Evolutionary conservation across 2,329 filamentous ascomycete species (phyloP), one percentile per base, ranked within the genome.

Genomic region (Davidsoniella eucalypti): DNA sequence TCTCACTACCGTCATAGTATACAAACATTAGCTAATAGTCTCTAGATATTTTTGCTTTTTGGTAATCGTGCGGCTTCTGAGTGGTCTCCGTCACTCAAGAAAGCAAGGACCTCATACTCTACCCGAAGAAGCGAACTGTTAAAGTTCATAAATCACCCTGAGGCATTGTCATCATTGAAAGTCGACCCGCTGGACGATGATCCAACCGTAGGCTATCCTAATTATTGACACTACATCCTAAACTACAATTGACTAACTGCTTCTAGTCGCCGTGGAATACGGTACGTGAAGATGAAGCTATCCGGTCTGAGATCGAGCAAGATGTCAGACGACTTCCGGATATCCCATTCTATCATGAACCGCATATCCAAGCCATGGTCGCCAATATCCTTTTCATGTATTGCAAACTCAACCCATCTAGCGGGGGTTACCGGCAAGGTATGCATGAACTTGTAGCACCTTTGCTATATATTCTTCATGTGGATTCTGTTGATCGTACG

Each of bases 371-470:
- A 63, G 73, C 71, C 40, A 84, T 86, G 64, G 80, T 98, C 58
- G 67, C 93, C 29, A 85, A 98, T 60, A 80, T 95, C 29, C 70
- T 98, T 33, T 98, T 96, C 64, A 76, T 98, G 56, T 96, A 88
- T 66, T 92, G 87, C 67, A 96, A 94, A 64, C 74, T 93, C 49
- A 86, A 96, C 60, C 86, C 86, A 1, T 79, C 82, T 57, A 73
- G 87, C 49, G 87, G 87, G 14, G 87, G 78, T 16, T 98, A 98
- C 62, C 79, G 92, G n/a, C 92, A 98, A 67, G 92, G 92, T 9
- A 98, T 98, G 90, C 92, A 98, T 62, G 92, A 98, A 65, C 70
- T 98, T 41, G 71, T 96, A 12, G 92, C 92, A 0, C 88, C 92
- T 0, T 79, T 98, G 37, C 69, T 95, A 5, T 87, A 87, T 73